Conservation (phyloP, 495 filamentous ascomycete genomes). For the Hypoxylon fuscum region DNA sequence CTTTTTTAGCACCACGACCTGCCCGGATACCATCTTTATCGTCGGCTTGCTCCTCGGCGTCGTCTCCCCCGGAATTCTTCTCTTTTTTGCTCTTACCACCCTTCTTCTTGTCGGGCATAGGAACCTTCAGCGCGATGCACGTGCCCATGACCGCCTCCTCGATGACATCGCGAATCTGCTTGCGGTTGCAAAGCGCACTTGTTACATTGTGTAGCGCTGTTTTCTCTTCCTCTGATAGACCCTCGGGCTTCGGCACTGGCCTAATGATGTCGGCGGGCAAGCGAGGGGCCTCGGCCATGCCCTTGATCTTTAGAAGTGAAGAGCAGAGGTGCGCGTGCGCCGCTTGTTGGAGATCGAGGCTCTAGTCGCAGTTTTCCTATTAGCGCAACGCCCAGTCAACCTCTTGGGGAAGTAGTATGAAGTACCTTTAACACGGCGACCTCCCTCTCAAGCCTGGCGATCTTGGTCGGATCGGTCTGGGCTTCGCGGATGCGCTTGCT, state of each 20-base stretch:
- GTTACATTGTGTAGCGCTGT: conserved; percentile 73
- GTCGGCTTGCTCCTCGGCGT: conserved; percentile 36
- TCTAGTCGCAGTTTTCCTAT: conserved; percentile 43
- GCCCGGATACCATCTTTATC: conserved; percentile 18
- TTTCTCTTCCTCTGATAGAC: conserved; percentile 56
- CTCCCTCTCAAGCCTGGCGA: conserved; percentile 72
- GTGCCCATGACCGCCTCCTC: conserved; percentile 69
- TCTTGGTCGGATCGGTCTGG: conserved; percentile 55
- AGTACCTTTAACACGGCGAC: conserved; percentile 77
- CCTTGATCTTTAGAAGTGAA: conserved; percentile 76
- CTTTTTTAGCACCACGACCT: conserved; percentile 17
- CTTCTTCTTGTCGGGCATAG: conserved; percentile 55
- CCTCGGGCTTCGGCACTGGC: conserved; percentile 55
- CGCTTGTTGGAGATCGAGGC: conserved; percentile 69
- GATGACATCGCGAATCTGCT: conserved; percentile 74
- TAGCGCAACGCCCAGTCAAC: background rate
- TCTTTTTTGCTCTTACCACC: conserved; percentile 29
- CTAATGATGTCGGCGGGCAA: conserved; percentile 62
- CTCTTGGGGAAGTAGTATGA: background rate
- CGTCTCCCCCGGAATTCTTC: conserved; percentile 32
- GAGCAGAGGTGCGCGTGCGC: conserved; percentile 79
- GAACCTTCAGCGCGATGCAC: conserved; percentile 66
- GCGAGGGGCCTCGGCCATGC: conserved; percentile 62
- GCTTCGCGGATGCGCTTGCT: conserved; percentile 77
- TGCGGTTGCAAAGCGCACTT: conserved; percentile 80